Evolutionary conservation across 441 rosid genomes (phyloP).

Genomic region (Daphne laureola): DNA sequence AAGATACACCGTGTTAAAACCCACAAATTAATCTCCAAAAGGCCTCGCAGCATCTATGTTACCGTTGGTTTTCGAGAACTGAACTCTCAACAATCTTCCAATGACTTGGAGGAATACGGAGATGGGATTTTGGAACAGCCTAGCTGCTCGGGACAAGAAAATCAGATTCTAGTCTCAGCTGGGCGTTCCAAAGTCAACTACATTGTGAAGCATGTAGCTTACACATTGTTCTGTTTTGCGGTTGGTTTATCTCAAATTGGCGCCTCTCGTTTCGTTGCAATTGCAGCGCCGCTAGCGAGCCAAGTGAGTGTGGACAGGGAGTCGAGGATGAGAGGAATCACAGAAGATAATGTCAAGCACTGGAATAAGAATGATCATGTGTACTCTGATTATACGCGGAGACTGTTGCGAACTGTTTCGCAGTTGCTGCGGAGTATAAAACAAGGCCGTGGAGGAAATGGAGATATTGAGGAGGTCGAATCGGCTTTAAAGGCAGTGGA

Average conservation of each 20-base stretch:
- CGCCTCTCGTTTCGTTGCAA: constrained; percentile 38
- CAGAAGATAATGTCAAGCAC: constrained; percentile 19
- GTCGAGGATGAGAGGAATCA: constrained; percentile 15
- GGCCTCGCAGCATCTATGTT: constrained; percentile 16
- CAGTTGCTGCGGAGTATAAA: constrained; percentile 44
- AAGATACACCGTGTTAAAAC: constrained; percentile 26
- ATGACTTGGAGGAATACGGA: constrained; percentile 13
- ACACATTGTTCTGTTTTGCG: constrained; percentile 54
- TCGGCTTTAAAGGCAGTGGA: constrained; percentile 47
- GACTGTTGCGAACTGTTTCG: constrained; percentile 55
- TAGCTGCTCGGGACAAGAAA: constrained; percentile 17
- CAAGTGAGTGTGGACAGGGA: constrained; percentile 35
- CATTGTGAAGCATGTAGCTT: constrained; percentile 40
- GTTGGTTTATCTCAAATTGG: constrained; percentile 50
- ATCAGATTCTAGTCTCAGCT: constrained; percentile 19
- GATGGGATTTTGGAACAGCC: constrained; percentile 15
- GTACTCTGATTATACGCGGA: constrained; percentile 46
- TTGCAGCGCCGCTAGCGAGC: constrained; percentile 40
- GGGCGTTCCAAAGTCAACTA: constrained; percentile 21
- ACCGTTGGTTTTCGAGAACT: constrained; percentile 20
- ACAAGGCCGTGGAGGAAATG: constrained; percentile 52
- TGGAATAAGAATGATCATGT: constrained; percentile 37
- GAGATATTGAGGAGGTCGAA: constrained; percentile 28
- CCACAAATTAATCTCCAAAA: constrained; percentile 15
- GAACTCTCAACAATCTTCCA: constrained; percentile 18